Evolutionary conservation across 768 basidiomycete genomes (phyloP), one percentile per base, ranked within the genome.

Genomic region (Cyathus striatus): DNA sequence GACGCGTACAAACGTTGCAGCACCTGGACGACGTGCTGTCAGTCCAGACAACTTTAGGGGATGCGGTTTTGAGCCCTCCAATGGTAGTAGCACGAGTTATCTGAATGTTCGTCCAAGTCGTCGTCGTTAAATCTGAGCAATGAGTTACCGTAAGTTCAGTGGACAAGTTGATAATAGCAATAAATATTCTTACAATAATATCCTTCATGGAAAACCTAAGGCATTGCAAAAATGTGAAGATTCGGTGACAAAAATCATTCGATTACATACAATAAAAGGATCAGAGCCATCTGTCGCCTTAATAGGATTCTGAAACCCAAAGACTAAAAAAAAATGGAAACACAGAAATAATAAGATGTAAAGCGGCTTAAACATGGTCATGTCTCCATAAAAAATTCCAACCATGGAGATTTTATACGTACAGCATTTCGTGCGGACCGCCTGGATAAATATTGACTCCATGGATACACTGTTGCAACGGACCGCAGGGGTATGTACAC

Each of bases 1-100:
- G n/a, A n/a, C n/a, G 26, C 33, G 10, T 36, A 34, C 42, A 43
- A 14, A 43, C 33, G 36, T 43, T 43, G 33, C 42, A 43, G 22
- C 42, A 43, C 4, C 42, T 14, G 22, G 42, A 35, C 6, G 40
- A 26, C 12, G 40, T 41, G 23, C n/a, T 41, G 21, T 41, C 40
- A 17, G 40, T 41, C 40, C 40, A 41, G 23, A 41, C 40, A 27
- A 41, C 40, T 24, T 41, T 41, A 23, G 40, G 40, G 10, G 40
- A 27, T 16, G 40, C 40, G 7, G 40, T 41, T 24, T 41, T 48
- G 26, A 52, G 26, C 14, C 51, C 51, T 3, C 21, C 44, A 21
- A 53, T 33, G 7, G 51, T 53, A 1, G 51, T 47, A 3, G 51
- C 51, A 20, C 51, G 46, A 23, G 49, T 46, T 23, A 53, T 50